Percentiles rank a stretch among this genome's conserved stretches.
These are phyloP conservation scores for Monilinia aucupariae DNA, from an alignment of 2,329 filamentous ascomycete genomes.

Conservation along the genomic window DNA sequence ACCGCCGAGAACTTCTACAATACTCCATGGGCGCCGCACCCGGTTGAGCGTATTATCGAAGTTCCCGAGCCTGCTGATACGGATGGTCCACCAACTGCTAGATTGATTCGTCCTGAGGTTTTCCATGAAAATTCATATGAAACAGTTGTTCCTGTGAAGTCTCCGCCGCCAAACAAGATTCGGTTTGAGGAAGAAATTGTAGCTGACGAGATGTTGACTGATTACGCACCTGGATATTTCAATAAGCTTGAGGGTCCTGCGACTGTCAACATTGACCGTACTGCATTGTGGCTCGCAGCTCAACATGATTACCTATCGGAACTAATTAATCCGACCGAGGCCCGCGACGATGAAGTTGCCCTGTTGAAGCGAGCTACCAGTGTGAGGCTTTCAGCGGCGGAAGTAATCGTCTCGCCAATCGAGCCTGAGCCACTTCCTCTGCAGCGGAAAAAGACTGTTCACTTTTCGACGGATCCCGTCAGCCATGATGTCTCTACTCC, in stretches of 20 bases:
- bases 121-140: slow-evolving; percentile 37
- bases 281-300: slow-evolving; percentile 77
- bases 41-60: slow-evolving; percentile 65
- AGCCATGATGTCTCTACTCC: slow-evolving; percentile 21
- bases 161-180: neutral
- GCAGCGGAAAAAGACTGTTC: slow-evolving; percentile 64
- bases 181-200: slow-evolving; percentile 44
- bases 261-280: slow-evolving; percentile 73
- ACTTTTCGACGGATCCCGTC: slow-evolving; percentile 53
- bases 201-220: slow-evolving; percentile 59
- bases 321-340: slow-evolving; percentile 53
- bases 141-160: slow-evolving; percentile 33
- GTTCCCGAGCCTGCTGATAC: slow-evolving; percentile 43
- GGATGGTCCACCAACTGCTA: slow-evolving; percentile 63
- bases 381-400: slow-evolving; percentile 29
- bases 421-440: slow-evolving; percentile 22
- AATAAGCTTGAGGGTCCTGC: slow-evolving; percentile 66
- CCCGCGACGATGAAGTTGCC: slow-evolving; percentile 33
- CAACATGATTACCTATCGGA: slow-evolving; percentile 73
- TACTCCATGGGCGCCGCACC: slow-evolving; percentile 61
- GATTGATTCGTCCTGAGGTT: slow-evolving; percentile 38
- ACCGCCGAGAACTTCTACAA: slow-evolving; percentile 92
- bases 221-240: slow-evolving; percentile 71
- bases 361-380: slow-evolving; percentile 33
- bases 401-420: slow-evolving; percentile 37